Base-by-base conservation (phyloP, 2,329 filamentous ascomycete genomes). In the Arthroderma sp. region DNA sequence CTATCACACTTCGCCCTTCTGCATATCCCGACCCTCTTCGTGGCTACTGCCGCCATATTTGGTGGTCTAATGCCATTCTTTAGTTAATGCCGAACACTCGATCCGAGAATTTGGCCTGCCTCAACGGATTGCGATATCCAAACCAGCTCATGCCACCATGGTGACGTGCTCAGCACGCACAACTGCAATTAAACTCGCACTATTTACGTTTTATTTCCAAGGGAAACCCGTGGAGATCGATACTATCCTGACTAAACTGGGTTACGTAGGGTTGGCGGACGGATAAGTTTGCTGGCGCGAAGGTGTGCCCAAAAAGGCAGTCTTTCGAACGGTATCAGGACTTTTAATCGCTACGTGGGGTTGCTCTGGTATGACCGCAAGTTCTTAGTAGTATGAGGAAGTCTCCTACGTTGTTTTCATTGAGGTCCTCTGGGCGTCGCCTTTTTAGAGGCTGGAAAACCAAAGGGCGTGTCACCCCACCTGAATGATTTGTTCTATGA, bases 31-130 rank as follows among this genome's bases (percentile, higher is more conserved):
- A 11, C 40, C 29, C 44, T 50, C 34, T 37, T 50, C 3, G 49
- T 62, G 11, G 61, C 57, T 15, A 59, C 56, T 15, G 49, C 55
- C 6, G 55, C 56, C 11, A 59, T 55, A 3, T 51, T 64, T 39
- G 60, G 60, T 22, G 59, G 60, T 8, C 48, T 62, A 31, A 53
- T 62, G 5, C 63, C 62, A 9, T 50, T 65, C 32, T 59, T 53
- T 50, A n/a, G n/a, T n/a, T n/a, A 57, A 58, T 42, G 52, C 60
- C 2, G 43, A 53, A 22, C 53, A 50, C 28, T 60, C 61, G 8
- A 64, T 66, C 34, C 49, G 51, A 27, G 58, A 60, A 46, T 60
- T 58, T 47, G 60, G 61, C 7, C 50, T 65, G 1, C 61, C 62
- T 1, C 48, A 52, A 4, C 59, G 54, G 7, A 55, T 64, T 38